phyloP scores from a whole-genome alignment of 805 yeast species.

The Saccharomycopsis schoenii region DNA sequence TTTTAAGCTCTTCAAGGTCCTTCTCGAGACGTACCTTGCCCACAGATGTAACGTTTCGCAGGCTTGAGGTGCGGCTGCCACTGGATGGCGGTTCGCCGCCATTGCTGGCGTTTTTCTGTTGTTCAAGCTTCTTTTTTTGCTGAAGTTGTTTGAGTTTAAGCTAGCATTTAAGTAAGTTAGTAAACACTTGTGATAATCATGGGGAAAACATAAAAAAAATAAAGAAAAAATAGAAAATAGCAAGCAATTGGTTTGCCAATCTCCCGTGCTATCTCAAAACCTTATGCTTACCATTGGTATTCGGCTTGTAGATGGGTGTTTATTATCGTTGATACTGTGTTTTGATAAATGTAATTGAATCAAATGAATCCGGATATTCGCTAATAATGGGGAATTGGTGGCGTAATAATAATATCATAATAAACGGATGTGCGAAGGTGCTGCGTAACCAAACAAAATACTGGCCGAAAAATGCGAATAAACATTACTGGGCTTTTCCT shows the following conservation, averaged over 20 bases:
- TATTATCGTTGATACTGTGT: no score
- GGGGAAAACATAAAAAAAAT: background rate
- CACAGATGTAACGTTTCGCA: conserved; percentile 32
- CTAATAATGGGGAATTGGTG: no score
- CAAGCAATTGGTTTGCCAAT: background rate
- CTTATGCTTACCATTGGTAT: no score
- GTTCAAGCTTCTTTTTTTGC: conserved; percentile 2
- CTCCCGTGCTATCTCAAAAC: no score
- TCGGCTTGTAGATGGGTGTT: no score
- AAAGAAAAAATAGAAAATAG: background rate
- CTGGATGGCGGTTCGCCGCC: background rate
- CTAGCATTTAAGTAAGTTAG: background rate
- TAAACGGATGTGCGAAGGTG: no score
- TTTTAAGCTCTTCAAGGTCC: conserved; percentile 53
- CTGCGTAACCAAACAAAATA: no score
- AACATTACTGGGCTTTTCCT: no score
- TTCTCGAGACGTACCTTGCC: conserved; percentile 72
- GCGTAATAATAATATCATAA: no score
- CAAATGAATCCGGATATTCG: no score
- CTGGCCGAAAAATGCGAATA: no score
- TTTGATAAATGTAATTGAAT: no score
- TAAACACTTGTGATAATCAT: background rate
- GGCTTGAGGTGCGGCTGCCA: background rate
- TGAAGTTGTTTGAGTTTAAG: conserved; percentile 12
- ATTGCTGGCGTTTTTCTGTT: background rate